phyloP scores from a whole-genome alignment of 306 rosid species.

The Coriaria nepalensis region DNA sequence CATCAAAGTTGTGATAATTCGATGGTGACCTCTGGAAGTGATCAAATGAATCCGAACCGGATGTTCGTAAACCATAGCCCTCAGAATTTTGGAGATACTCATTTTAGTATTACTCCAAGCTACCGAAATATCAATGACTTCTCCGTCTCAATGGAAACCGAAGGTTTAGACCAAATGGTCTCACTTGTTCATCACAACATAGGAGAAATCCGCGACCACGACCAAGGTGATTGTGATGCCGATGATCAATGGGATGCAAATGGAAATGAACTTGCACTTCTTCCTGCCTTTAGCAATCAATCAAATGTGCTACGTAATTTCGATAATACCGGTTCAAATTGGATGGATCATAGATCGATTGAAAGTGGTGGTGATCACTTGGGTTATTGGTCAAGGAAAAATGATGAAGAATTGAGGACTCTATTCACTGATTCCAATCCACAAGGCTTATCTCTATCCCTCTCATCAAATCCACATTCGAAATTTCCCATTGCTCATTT shows the following conservation, averaged over 20 bases:
- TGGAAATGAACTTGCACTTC: constrained; percentile 24
- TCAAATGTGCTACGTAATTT: constrained; percentile 22
- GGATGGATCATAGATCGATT: constrained; percentile 24
- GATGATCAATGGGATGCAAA: background rate
- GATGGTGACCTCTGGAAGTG: constrained; percentile 29
- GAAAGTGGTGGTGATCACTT: constrained; percentile 14
- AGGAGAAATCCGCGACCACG: constrained; percentile 12
- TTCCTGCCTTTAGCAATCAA: constrained; percentile 32
- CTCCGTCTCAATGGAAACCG: constrained; percentile 23
- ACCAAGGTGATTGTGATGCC: constrained; percentile 20
- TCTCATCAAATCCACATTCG: constrained; percentile 50
- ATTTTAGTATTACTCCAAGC: constrained; percentile 15
- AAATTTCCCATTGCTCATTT: constrained; percentile 26
- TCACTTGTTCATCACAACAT: constrained; percentile 16
- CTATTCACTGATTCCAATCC: constrained; percentile 33
- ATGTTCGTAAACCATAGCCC: constrained; percentile 14
- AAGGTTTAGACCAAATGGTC: constrained; percentile 20
- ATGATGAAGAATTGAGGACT: constrained; percentile 16
- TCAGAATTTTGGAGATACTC: constrained; percentile 27
- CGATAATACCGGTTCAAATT: constrained; percentile 14
- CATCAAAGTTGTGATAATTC: constrained; percentile 35
- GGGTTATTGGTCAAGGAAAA: constrained; percentile 16
- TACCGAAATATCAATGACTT: constrained; percentile 35
- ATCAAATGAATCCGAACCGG: constrained; percentile 13
- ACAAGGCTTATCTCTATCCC: constrained; percentile 70